Base-by-base conservation (phyloP, 495 filamentous ascomycete genomes). In the Staphylotrichum longicolle region DNA sequence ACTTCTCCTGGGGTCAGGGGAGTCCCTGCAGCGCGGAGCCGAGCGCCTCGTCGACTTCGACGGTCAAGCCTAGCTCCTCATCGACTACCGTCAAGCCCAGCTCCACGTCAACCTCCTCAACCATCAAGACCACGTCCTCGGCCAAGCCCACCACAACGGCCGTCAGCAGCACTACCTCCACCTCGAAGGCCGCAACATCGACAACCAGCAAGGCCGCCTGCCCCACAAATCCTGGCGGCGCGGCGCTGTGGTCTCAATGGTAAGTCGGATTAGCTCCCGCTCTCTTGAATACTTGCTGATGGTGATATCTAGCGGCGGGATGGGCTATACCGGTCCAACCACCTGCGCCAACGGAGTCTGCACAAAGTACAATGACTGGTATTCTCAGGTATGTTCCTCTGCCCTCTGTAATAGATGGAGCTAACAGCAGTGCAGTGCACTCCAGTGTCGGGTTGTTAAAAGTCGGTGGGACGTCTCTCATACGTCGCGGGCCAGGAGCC, bases 1-100 rank as follows among this genome's bases (percentile, higher is more conserved):
- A 75, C 61, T 80, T 80, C 37, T 58, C 58, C 53, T 78, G 77
- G 77, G 77, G 77, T 5, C 50, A 75, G 58, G 66, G 68, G 0
- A 48, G 67, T 34, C 52, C 52, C n/a, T 55, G 11, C 39, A n/a
- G 52, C 8, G 37, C 15, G 27, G 35, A 42, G 20, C 4, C 52
- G 1, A n/a, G 2, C 3, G 11, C 7, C 4, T 7, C 50, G 12
- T 40, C 50, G 3, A 37, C 49, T 5, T 14, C 60, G 20, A 27
- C 20, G 50, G 47, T 11, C 12, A 52, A 4, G 34, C 14, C 49
- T 5, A 52, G 10, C 49, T 39, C 35, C 6, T 7, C 37, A 6
- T 39, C 37, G 6, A 39, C 37, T n/a, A n/a, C 34, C 11, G 30
- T 14, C 12, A 52, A 11, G n/a, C 14, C 49, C 5, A 52, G 44